Base-by-base conservation (phyloP, 2,329 filamentous ascomycete genomes). In the Coleophoma eucalyptorum region DNA sequence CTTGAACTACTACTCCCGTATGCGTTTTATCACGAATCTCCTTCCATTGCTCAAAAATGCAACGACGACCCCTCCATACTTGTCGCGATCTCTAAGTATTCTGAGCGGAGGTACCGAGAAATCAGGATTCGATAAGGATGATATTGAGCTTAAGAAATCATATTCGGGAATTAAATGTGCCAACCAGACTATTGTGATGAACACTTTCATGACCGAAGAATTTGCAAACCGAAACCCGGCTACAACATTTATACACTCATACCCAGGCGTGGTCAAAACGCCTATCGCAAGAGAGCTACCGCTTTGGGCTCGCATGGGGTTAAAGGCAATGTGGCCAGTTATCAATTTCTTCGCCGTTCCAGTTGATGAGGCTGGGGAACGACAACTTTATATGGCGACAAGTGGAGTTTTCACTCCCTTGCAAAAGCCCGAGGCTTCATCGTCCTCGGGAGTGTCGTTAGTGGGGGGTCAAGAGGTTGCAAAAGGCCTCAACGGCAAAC, bases 21-120 rank as follows among this genome's bases (percentile, higher is more conserved):
- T 78, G 55, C 78, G 79, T 37, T 79, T 84, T 58, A 71, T 78
- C 12, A 51, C 72, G 42, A 81, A 83, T 49, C 72, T 87, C 1
- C 74, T 84, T 8, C 81, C 83, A 0, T 70, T 77, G 0, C 69
- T 87, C 2, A 51, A 45, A 41, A 53, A 47, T 13, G 59, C 60
- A 18, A 55, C 49, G 20, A 48, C 49, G 10, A 67, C 69, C 11
- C 72, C 79, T 0, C 58, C 69, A 0, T 54, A 66, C 5, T 69
- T 82, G 20, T 72, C 76, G 0, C 77, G 81, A 8, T 77, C 83
- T 8, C 71, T 84, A 20, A 75, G 67, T n/a, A 72, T 84, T n/a
- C 66, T 79, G 1, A 75, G 72, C 0, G 78, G 69, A 4, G 74
- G 76, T n/a, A 69, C 71, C 13, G 81, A 84, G 66, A 74, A 74